phyloP scores from a whole-genome alignment of 495 filamentous ascomycete species.

The Xanthoparmelia taractica region DNA sequence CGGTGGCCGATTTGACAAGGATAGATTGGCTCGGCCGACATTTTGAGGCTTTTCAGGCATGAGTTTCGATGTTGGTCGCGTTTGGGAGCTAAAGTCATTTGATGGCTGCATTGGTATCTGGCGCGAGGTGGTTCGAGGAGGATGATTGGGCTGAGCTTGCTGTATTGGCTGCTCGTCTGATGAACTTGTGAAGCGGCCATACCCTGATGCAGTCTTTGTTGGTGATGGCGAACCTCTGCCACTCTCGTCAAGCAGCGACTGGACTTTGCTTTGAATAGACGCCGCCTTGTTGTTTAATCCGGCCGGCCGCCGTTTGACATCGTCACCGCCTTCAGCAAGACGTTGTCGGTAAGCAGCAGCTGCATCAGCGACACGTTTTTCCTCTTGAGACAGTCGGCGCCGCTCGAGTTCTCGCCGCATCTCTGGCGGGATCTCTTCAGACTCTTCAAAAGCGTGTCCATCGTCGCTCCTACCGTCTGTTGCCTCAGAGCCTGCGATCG shows the following conservation, averaged over 20 bases:
- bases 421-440: constrained; percentile 74
- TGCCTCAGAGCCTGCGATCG: constrained; percentile 69
- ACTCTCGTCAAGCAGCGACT: constrained; percentile 75
- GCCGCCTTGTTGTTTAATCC: constrained; percentile 45
- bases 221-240: constrained; percentile 47
- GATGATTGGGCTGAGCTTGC: constrained; percentile 6
- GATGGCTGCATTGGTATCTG: constrained; percentile 10
- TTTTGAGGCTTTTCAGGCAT: constrained; percentile 4
- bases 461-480: constrained; percentile 65
- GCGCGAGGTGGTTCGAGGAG: constrained; percentile 16
- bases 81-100: constrained; percentile 8
- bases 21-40: constrained; percentile 1
- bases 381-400: constrained; percentile 74
- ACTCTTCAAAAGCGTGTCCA: constrained; percentile 51
- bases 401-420: constrained; percentile 87
- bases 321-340: constrained; percentile 54
- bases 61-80: constrained; percentile 8
- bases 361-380: constrained; percentile 82
- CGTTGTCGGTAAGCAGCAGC: constrained; percentile 84
- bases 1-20: constrained; percentile 1
- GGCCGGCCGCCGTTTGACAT: constrained; percentile 44
- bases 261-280: constrained; percentile 85
- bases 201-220: constrained; percentile 75
- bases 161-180: constrained; percentile 14
- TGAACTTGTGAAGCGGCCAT: constrained; percentile 70